These are phyloP conservation scores for Globisporangium radiosum DNA, from an alignment of 352 stramenopile genomes.

Conservation along the genomic window DNA sequence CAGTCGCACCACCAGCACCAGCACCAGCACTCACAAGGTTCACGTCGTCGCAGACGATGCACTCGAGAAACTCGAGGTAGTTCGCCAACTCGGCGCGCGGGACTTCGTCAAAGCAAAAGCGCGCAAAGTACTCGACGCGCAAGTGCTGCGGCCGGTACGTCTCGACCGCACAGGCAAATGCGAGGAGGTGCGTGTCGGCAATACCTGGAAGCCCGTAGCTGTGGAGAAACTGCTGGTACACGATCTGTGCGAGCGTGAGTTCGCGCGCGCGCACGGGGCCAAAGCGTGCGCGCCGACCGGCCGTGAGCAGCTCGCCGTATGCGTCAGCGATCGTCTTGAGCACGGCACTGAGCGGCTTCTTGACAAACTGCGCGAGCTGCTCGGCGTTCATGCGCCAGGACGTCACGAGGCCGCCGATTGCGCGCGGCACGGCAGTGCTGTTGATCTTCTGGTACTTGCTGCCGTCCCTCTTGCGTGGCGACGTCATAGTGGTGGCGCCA, in stretches of 20 bases:
- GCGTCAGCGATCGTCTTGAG: slow-evolving; percentile 65
- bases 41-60: slow-evolving; percentile 52
- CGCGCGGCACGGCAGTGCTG: slow-evolving; percentile 46
- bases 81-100: slow-evolving; percentile 39
- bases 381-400: slow-evolving; percentile 82
- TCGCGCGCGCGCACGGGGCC: slow-evolving; percentile 18
- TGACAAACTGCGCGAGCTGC: slow-evolving; percentile 69
- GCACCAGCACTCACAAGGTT: slow-evolving; percentile 1
- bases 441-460: slow-evolving; percentile 75
- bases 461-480: slow-evolving; percentile 35
- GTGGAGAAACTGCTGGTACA: slow-evolving; percentile 81
- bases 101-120: slow-evolving; percentile 73
- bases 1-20: slow-evolving; percentile 3
- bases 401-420: slow-evolving; percentile 61
- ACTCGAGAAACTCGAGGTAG: slow-evolving; percentile 76
- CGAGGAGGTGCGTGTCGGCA: slow-evolving; percentile 74
- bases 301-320: slow-evolving; percentile 68
- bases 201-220: slow-evolving; percentile 72
- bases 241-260: slow-evolving; percentile 58
- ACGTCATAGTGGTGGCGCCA: neutral
- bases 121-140: slow-evolving; percentile 68
- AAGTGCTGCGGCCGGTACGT: slow-evolving; percentile 56
- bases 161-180: slow-evolving; percentile 66
- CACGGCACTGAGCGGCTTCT: slow-evolving; percentile 63
- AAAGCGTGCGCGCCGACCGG: slow-evolving; percentile 23